Conservation (phyloP, 257 asterid species). For the Penstemon davidsonii region DNA sequence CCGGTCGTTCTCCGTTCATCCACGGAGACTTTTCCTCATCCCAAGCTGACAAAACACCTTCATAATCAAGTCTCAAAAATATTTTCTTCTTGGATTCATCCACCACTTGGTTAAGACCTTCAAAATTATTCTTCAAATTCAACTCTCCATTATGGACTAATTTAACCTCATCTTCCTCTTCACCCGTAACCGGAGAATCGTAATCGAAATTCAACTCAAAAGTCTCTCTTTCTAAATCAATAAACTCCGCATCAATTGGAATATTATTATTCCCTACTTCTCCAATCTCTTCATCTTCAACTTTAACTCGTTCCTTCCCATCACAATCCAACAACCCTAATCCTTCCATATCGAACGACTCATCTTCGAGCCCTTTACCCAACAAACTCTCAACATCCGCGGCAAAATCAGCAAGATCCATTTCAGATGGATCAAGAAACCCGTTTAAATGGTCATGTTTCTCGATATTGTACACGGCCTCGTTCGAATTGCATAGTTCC, state of each 20-base stretch:
- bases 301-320: conserved; percentile 42
- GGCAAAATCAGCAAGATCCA: conserved; percentile 80
- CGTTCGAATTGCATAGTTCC: conserved; percentile 39
- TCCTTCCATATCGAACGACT: conserved; percentile 63
- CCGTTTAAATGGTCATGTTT: conserved; percentile 35
- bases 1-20: conserved; percentile 73
- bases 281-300: conserved; percentile 44
- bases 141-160: conserved; percentile 6
- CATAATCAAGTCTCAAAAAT: conserved; percentile 67
- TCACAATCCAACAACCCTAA: conserved; percentile 53
- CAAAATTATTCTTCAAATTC: conserved; percentile 9
- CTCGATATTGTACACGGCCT: conserved; percentile 12
- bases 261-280: conserved; percentile 18
- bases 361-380: conserved; percentile 74
- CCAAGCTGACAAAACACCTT: conserved; percentile 71
- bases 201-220: conserved; percentile 64
- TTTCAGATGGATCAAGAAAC: conserved; percentile 57
- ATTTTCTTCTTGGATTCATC: conserved; percentile 34
- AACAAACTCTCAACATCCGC: conserved; percentile 76
- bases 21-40: conserved; percentile 68
- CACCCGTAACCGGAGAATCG: conserved; percentile 39
- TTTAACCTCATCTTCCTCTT: conserved; percentile 32
- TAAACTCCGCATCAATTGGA: conserved; percentile 26
- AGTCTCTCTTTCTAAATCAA: conserved; percentile 42
- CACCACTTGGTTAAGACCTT: conserved; percentile 28